Evolutionary conservation across 2,329 filamentous ascomycete species (phyloP).

Genomic region (Cercospora janseana): DNA sequence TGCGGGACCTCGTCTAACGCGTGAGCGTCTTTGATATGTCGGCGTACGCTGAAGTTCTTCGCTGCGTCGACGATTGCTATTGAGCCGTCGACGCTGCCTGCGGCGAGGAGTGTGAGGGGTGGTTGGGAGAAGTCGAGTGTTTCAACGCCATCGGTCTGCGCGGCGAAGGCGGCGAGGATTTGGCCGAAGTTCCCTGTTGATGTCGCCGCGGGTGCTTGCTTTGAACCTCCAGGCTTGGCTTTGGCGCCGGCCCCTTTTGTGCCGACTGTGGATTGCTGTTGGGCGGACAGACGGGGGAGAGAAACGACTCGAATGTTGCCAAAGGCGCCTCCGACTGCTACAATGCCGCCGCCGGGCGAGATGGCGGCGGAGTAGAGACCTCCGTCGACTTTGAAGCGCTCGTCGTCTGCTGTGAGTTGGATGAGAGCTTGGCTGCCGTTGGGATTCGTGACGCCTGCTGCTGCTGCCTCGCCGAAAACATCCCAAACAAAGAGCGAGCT

Average conservation of each 20-base stretch:
- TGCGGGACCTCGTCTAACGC: conserved; percentile 59
- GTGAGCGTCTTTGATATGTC: conserved; percentile 78
- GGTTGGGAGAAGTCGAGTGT: conserved; percentile 65
- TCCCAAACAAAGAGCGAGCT: conserved; percentile 89
- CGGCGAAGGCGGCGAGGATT: conserved; percentile 79
- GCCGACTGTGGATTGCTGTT: conserved; percentile 36
- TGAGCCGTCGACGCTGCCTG: conserved; percentile 62
- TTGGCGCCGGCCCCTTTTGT: conserved; percentile 48
- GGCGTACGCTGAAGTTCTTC: conserved; percentile 80
- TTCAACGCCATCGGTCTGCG: conserved; percentile 77
- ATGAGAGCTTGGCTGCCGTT: conserved; percentile 64
- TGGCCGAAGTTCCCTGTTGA: conserved; percentile 59
- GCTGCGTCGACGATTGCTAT: conserved; percentile 86
- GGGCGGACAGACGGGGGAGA: conserved; percentile 62
- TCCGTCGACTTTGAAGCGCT: conserved; percentile 87
- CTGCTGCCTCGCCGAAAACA: conserved; percentile 75
- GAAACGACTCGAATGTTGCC: conserved; percentile 83
- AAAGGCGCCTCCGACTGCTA: conserved; percentile 82
- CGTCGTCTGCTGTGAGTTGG: conserved; percentile 73
- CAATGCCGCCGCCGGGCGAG: conserved; percentile 73
- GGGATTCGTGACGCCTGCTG: conserved; percentile 55
- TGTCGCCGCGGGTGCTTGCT: conserved; percentile 43
- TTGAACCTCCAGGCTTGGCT: conserved; percentile 49
- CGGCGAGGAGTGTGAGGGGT: conserved; percentile 60
- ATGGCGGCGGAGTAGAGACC: conserved; percentile 86